Conservation (phyloP, 441 rosid genomes). For the Corymbia calophylla region DNA sequence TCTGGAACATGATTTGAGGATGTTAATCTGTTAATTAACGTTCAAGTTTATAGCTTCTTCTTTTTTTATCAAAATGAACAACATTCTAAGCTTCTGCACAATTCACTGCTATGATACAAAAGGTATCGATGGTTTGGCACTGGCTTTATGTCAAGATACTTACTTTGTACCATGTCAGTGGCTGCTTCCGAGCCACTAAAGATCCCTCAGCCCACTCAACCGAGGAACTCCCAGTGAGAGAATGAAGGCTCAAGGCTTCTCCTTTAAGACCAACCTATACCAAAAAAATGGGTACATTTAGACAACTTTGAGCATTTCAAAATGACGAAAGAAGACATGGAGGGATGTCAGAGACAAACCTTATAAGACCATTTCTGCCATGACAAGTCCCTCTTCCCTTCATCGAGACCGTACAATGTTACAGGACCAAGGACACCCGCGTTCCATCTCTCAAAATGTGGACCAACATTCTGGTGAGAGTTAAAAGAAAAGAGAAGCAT, state of each 20-base stretch:
- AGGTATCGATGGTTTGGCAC: not conserved
- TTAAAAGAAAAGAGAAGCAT: conserved; percentile 6
- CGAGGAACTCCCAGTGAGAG: conserved; percentile 74
- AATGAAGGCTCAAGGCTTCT: conserved; percentile 82
- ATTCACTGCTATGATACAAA: not conserved
- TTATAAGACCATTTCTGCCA: conserved; percentile 98
- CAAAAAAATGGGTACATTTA: not conserved
- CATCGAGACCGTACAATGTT: conserved; percentile 59
- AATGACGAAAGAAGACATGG: not conserved
- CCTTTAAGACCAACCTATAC: conserved; percentile 86
- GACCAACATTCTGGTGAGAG: conserved; percentile 77
- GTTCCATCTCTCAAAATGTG: conserved; percentile 96
- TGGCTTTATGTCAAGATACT: conserved; percentile 5
- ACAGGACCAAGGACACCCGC: conserved; percentile 96
- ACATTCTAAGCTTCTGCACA: not conserved
- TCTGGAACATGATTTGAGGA: conserved; percentile 35
- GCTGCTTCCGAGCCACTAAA: conserved; percentile 66
- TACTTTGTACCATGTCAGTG: conserved; percentile 94
- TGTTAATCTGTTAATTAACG: conserved; percentile 1
- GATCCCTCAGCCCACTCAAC: conserved; percentile 92
- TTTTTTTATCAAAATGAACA: not conserved
- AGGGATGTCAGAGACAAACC: conserved; percentile 26
- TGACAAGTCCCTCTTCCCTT: conserved; percentile 76
- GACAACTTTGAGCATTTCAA: not conserved
- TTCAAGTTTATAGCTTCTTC: not conserved